Percentiles rank a stretch among this genome's conserved stretches.
Conservation (phyloP, 306 rosid species). For the Boehmeria nivea region DNA sequence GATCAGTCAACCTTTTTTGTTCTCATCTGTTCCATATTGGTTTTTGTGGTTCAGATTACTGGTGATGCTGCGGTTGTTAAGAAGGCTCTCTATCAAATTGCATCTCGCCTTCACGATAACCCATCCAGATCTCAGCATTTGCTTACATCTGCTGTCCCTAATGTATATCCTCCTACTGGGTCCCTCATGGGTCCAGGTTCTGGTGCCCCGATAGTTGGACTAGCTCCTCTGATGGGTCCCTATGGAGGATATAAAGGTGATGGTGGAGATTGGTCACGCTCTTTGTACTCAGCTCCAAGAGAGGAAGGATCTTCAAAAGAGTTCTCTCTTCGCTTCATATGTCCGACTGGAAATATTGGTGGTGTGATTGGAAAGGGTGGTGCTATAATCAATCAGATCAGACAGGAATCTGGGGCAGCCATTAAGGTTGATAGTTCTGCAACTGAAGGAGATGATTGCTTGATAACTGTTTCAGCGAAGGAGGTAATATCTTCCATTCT, state of each 20-base stretch:
- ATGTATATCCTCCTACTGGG: constrained; percentile 50
- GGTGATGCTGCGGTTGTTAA: constrained; percentile 76
- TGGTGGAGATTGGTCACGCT: constrained; percentile 81
- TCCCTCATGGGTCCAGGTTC: constrained; percentile 64
- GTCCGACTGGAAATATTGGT: constrained; percentile 86
- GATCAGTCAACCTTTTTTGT: no score
- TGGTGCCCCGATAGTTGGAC: constrained; percentile 78
- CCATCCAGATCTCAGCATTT: constrained; percentile 93
- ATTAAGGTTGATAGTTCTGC: constrained; percentile 91
- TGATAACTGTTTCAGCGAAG: constrained; percentile 72
- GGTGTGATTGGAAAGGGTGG: constrained; percentile 99
- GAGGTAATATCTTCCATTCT: constrained; percentile 54
- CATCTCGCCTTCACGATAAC: constrained; percentile 82
- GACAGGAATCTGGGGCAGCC: constrained; percentile 90
- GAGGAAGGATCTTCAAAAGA: constrained; percentile 80
- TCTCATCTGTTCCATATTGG: no score
- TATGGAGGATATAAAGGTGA: constrained; percentile 92
- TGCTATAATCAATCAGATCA: constrained; percentile 77
- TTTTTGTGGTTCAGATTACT: constrained; percentile 49
- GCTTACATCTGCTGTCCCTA: constrained; percentile 61
- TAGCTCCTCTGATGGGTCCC: constrained; percentile 69
- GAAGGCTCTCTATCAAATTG: constrained; percentile 77
- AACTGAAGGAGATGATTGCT: constrained; percentile 79
- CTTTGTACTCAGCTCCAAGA: constrained; percentile 86
- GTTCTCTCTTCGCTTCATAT: constrained; percentile 73